A percentile compares a stretch with the other conserved stretches of the same genome.
Conservation (phyloP, 106 monocot species). For the Dactylorhiza incarnata region DNA sequence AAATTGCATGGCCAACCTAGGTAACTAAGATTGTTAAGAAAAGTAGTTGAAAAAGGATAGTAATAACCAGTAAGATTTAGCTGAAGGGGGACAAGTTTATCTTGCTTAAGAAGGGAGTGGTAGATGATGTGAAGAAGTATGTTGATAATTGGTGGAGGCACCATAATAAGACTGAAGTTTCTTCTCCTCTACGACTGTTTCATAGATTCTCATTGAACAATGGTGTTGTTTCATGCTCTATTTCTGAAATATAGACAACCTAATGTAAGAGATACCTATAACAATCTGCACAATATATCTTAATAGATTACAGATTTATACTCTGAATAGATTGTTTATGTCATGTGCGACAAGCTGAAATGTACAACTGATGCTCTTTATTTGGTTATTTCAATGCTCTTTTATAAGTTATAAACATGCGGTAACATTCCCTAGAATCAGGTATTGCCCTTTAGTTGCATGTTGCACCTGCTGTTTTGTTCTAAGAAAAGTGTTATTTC, state of each 20-base stretch:
- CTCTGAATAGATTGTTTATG: not conserved
- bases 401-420: not conserved
- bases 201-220: too few species aligned
- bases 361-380: not conserved
- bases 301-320: not conserved
- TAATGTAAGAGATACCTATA: not conserved
- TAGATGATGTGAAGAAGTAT: not conserved
- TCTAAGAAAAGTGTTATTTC: slow-evolving; percentile 3
- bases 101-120: not conserved
- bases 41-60: too few species aligned
- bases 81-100: not conserved
- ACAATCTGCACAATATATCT: not conserved
- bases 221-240: not conserved
- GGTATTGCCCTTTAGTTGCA: not conserved
- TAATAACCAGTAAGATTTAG: too few species aligned
- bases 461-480: not conserved
- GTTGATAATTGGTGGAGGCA: not conserved
- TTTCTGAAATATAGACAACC: not conserved
- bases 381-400: not conserved
- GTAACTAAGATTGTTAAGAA: too few species aligned
- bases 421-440: not conserved
- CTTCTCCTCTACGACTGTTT: not conserved
- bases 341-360: not conserved
- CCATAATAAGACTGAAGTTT: not conserved
- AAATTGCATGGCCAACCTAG: too few species aligned